Percentiles rank a stretch among this genome's conserved stretches.
These are phyloP conservation scores for Sphaceloma murrayae DNA, from an alignment of 2,329 filamentous ascomycete species.

Conservation along the genomic window DNA sequence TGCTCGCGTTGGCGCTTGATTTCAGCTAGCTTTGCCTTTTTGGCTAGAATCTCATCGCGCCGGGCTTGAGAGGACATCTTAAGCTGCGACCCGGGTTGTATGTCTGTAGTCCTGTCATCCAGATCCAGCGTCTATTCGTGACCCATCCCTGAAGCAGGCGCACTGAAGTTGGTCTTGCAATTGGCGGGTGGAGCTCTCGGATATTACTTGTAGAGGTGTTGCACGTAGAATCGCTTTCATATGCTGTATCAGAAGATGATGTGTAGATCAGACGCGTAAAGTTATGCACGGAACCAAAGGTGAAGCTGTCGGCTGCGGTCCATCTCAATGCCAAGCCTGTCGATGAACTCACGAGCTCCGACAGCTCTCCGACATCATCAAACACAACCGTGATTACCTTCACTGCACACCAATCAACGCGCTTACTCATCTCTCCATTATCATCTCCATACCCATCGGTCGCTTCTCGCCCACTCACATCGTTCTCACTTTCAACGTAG, in stretches of 20 bases:
- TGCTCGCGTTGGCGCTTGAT: slow-evolving; percentile 85
- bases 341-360: not conserved
- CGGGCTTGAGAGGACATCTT: slow-evolving; percentile 51
- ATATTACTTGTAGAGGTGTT: too few relatives aligned
- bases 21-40: slow-evolving; percentile 94
- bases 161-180: too few relatives aligned
- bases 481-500: not conserved
- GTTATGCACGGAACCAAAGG: too few relatives aligned
- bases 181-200: too few relatives aligned
- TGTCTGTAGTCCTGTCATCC: not conserved
- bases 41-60: slow-evolving; percentile 91
- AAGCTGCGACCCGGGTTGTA: not conserved
- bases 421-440: not conserved
- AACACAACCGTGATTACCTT: not conserved
- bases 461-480: not conserved
- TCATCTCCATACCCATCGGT: not conserved
- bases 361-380: not conserved
- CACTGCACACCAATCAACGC: not conserved
- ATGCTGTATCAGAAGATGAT: too few relatives aligned
- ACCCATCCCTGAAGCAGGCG: too few relatives aligned
- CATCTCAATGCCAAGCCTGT: not conserved
- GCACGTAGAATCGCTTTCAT: too few relatives aligned
- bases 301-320: not conserved
- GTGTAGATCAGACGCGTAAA: too few relatives aligned
- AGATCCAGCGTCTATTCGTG: not conserved